Percentiles rank a stretch among this genome's conserved stretches.
Evolutionary conservation across 768 basidiomycete species (phyloP).

Genomic region (Boletus subparvulus): DNA sequence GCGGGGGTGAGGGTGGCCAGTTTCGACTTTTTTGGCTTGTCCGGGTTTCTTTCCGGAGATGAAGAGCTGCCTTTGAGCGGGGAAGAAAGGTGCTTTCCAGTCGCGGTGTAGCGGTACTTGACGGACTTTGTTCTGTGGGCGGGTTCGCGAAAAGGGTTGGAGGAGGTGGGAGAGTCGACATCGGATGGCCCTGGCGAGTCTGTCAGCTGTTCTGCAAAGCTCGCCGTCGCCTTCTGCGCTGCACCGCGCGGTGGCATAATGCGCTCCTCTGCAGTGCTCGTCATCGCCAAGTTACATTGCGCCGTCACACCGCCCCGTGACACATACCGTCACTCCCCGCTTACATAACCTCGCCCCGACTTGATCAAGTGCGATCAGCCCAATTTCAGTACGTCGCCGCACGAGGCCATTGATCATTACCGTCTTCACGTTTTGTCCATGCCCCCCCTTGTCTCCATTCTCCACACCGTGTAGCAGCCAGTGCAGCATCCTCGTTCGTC

Average conservation of each 20-base stretch:
- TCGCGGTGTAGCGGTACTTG: conserved; percentile 34
- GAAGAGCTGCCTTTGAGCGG: conserved; percentile 32
- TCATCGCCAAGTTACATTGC: background rate
- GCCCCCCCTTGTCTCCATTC: conserved; percentile 21
- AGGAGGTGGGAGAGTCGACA: conserved; percentile 13
- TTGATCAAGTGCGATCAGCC: too few relatives aligned
- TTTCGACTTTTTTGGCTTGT: conserved; percentile 3
- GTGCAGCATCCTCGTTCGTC: conserved; percentile 2
- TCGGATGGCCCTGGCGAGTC: conserved; percentile 29
- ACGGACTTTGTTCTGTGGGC: conserved; percentile 24
- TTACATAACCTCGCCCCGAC: conserved; percentile 14
- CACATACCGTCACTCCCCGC: conserved; percentile 3
- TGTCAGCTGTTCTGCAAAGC: conserved; percentile 34
- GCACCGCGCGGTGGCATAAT: conserved; percentile 34
- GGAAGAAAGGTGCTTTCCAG: conserved; percentile 35
- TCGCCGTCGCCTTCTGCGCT: conserved; percentile 32
- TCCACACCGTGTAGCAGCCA: conserved; percentile 2
- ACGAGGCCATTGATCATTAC: conserved; percentile 4
- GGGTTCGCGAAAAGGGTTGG: conserved; percentile 28
- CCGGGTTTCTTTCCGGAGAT: conserved; percentile 29
- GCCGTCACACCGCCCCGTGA: conserved; percentile 19
- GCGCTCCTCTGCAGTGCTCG: conserved; percentile 6
- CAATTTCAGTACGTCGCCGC: too few relatives aligned
- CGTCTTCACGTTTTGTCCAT: conserved; percentile 23
- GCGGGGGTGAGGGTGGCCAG: conserved; percentile 8